Conservation (phyloP, 768 basidiomycete genomes). For the Dacryopinax primogenitus region DNA sequence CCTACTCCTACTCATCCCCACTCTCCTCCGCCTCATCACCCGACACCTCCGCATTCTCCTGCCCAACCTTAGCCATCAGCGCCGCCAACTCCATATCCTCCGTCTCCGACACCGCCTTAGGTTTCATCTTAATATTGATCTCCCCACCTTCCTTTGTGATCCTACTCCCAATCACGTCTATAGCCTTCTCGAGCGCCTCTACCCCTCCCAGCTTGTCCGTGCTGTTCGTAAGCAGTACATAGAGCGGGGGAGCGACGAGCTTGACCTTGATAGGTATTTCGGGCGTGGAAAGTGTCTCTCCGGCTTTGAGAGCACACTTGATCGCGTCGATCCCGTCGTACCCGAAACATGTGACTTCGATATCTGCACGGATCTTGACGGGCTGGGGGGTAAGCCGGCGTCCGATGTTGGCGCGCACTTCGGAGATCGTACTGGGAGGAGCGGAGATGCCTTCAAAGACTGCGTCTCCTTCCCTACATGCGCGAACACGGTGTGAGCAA, state of each 20-base stretch:
- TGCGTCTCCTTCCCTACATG: conserved; percentile 50
- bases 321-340: conserved; percentile 95
- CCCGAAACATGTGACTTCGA: conserved; percentile 92
- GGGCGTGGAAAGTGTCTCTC: conserved; percentile 72
- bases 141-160: conserved; percentile 79
- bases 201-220: conserved; percentile 95
- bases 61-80: conserved; percentile 87
- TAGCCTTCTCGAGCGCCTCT: conserved; percentile 84
- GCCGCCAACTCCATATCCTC: conserved; percentile 96
- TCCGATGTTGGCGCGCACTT: conserved; percentile 74
- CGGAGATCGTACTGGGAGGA: conserved; percentile 41
- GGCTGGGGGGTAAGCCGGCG: conserved; percentile 94
- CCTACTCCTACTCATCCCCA: conserved; percentile 21
- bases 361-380: conserved; percentile 95
- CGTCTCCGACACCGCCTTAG: conserved; percentile 93
- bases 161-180: conserved; percentile 73
- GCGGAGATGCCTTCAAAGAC: conserved; percentile 64
- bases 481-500: not conserved
- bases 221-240: conserved; percentile 88
- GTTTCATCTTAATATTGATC: conserved; percentile 96
- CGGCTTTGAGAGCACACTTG: conserved; percentile 76
- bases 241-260: conserved; percentile 89
- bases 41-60: conserved; percentile 91
- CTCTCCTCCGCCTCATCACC: conserved; percentile 76
- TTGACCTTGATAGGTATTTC: conserved; percentile 94